A percentile compares a stretch with the other conserved stretches of the same genome.
Evolutionary conservation across 2,329 filamentous ascomycete genomes (phyloP).

Genomic region (Exserohilum turcica): DNA sequence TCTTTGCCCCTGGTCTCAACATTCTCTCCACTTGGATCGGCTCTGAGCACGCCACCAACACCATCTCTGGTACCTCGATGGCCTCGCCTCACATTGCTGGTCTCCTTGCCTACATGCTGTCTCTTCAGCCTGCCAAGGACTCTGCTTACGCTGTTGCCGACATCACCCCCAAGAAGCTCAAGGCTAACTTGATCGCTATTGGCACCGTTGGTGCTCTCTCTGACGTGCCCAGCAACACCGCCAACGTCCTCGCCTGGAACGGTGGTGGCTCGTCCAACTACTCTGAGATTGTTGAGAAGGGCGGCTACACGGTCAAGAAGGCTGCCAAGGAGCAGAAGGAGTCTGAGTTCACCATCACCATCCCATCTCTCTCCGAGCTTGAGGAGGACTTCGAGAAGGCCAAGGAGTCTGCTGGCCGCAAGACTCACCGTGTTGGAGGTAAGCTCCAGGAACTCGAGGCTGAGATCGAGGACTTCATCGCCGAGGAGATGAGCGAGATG

Average conservation of each 20-base stretch:
- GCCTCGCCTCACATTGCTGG: slow-evolving; percentile 95
- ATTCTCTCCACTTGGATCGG: slow-evolving; percentile 99
- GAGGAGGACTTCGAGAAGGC: slow-evolving; percentile 46
- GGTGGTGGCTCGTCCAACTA: slow-evolving; percentile 94
- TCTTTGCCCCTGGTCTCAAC: slow-evolving; percentile 96
- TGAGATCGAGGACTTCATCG: slow-evolving; percentile 55
- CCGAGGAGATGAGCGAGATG: slow-evolving; percentile 57
- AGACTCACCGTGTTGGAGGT: slow-evolving; percentile 51
- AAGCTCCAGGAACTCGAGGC: slow-evolving; percentile 54
- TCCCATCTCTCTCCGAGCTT: slow-evolving; percentile 44
- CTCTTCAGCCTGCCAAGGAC: slow-evolving; percentile 86
- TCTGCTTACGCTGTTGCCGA: slow-evolving; percentile 89
- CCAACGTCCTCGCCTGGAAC: slow-evolving; percentile 98
- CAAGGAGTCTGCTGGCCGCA: slow-evolving; percentile 47
- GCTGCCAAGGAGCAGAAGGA: slow-evolving; percentile 42
- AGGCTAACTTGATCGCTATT: slow-evolving; percentile 82
- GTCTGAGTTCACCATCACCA: slow-evolving; percentile 44
- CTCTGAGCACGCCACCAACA: slow-evolving; percentile 94
- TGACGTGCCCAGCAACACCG: slow-evolving; percentile 83
- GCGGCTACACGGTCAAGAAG: slow-evolving; percentile 66
- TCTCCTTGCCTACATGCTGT: slow-evolving; percentile 97
- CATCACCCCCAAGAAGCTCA: slow-evolving; percentile 92
- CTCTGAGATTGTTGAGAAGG: slow-evolving; percentile 75
- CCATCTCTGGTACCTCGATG: slow-evolving; percentile 99
- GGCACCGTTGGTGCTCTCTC: slow-evolving; percentile 77